Evolutionary conservation across 208 protist genomes (phyloP).

Genomic region (Acanthamoeba lugdunensis): DNA sequence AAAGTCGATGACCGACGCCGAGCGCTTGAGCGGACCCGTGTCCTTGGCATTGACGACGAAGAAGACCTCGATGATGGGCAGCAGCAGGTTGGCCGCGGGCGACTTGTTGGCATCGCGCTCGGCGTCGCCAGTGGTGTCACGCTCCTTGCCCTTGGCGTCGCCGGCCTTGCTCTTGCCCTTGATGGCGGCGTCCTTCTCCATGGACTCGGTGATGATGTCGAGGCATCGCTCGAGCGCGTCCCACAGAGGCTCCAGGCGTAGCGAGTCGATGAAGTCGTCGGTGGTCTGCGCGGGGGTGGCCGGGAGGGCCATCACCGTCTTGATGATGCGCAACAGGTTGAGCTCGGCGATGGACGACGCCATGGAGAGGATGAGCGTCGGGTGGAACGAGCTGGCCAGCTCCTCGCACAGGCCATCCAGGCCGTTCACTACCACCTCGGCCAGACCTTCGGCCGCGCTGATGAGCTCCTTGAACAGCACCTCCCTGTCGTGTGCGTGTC

Average conservation of each 20-base stretch:
- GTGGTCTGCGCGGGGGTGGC: neutral
- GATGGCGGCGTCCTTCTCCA: constrained; percentile 27
- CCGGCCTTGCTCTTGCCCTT: constrained; percentile 53
- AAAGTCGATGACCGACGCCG: constrained; percentile 44
- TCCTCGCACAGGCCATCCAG: constrained; percentile 57
- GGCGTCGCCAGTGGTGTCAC: neutral
- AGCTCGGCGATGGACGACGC: constrained; percentile 62
- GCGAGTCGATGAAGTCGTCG: constrained; percentile 35
- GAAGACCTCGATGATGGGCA: constrained; percentile 75
- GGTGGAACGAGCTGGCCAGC: constrained; percentile 65
- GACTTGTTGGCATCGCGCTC: constrained; percentile 50
- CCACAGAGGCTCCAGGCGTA: constrained; percentile 65
- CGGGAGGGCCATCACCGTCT: constrained; percentile 62
- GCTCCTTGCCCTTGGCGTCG: neutral
- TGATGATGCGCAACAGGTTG: constrained; percentile 71
- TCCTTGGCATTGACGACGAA: constrained; percentile 74
- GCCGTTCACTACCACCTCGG: constrained; percentile 51
- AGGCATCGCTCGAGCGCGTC: constrained; percentile 69
- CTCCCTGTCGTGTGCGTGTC: neutral
- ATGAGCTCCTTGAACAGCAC: constrained; percentile 71
- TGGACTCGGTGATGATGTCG: constrained; percentile 58
- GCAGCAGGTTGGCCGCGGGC: constrained; percentile 66
- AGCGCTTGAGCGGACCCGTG: constrained; percentile 59
- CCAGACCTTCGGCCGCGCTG: constrained; percentile 46
- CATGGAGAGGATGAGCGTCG: constrained; percentile 73